A percentile compares a stretch with the other conserved stretches of the same genome.
Evolutionary conservation across 257 asterid species (phyloP).

Genomic region (Solanum pennellii): DNA sequence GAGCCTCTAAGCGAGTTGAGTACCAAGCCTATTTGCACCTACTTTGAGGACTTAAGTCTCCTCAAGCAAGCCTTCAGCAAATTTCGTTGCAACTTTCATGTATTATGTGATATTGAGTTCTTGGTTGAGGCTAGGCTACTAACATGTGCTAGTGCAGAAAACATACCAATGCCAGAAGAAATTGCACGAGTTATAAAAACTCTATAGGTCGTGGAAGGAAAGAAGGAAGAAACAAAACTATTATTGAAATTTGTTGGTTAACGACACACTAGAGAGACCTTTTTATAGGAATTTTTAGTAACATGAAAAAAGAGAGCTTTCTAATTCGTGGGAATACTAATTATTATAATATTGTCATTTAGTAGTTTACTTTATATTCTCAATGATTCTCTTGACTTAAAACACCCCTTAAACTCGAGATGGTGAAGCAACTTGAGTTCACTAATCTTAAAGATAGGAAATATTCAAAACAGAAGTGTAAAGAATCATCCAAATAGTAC

Average conservation of each 20-base stretch:
- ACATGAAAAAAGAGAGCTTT: background rate
- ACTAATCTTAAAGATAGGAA: background rate
- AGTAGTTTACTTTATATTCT: background rate
- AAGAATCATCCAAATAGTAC: background rate
- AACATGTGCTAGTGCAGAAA: background rate
- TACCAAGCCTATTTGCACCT: background rate
- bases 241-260: background rate
- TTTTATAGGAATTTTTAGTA: background rate
- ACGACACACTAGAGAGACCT: background rate
- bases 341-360: background rate
- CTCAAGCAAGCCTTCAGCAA: background rate
- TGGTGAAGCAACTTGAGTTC: background rate
- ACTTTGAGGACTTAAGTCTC: background rate
- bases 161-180: background rate
- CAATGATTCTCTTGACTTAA: background rate
- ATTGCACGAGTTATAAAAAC: background rate
- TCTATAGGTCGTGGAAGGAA: background rate
- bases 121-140: background rate
- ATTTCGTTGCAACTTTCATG: background rate
- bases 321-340: background rate
- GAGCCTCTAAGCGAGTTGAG: background rate
- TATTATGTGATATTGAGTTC: background rate
- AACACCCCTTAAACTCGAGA: background rate
- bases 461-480: background rate
- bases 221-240: background rate